Percentiles rank a stretch among this genome's conserved stretches.
These are phyloP conservation scores for Xylaria sp. DNA, from an alignment of 2,329 filamentous ascomycete species.

Conservation along the genomic window DNA sequence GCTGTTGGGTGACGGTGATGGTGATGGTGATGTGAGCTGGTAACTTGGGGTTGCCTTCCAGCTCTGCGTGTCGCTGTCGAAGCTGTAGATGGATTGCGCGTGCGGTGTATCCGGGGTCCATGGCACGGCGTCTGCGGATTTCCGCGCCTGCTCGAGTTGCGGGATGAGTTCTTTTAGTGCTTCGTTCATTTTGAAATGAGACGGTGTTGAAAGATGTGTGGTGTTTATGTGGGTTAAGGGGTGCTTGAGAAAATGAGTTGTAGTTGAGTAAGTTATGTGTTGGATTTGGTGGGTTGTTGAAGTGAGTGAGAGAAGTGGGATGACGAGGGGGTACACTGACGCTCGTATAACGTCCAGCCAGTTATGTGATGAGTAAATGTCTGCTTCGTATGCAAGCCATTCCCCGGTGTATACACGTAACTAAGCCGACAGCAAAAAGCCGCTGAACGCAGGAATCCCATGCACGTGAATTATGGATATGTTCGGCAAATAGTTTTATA, in stretches of 20 bases:
- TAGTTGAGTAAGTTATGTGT: background rate
- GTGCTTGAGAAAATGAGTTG: background rate
- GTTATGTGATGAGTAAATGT: background rate
- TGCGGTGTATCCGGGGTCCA: constrained; percentile 46
- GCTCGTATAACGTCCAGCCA: too few relatives aligned
- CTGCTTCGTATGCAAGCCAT: background rate
- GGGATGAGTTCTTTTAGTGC: constrained; percentile 41
- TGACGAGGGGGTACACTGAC: constrained; percentile 10
- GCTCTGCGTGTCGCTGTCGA: constrained; percentile 33
- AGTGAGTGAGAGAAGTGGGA: background rate
- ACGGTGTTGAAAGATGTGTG: background rate
- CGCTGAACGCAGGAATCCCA: background rate
- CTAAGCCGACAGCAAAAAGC: background rate
- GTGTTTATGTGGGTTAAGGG: too few relatives aligned
- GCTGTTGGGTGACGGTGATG: constrained; percentile 1
- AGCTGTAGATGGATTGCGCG: constrained; percentile 44
- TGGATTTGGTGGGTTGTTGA: constrained; percentile 1
- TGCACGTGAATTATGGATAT: background rate
- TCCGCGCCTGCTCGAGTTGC: constrained; percentile 32
- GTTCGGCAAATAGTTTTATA: too few relatives aligned
- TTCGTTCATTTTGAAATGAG: constrained; percentile 39
- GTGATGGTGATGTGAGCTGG: background rate
- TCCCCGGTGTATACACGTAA: background rate
- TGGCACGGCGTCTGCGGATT: constrained; percentile 33
- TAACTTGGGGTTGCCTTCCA: constrained; percentile 34